A percentile compares a stretch with the other conserved stretches of the same genome.
Conservation (phyloP, 371 early-diverging fungal species). For the Mortierella sp. region DNA sequence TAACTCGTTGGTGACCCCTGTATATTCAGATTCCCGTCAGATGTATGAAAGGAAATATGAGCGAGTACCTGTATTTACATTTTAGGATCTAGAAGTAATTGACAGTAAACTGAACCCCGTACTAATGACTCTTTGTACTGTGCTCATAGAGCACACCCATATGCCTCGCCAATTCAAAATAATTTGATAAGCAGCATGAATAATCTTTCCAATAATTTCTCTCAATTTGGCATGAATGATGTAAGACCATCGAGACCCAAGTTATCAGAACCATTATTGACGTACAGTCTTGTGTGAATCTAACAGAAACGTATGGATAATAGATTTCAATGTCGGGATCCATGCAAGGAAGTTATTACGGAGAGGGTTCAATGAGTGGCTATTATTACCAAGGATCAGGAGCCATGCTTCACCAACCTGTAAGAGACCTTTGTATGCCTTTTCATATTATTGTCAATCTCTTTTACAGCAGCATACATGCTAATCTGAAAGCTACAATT, state of each 20-base stretch:
- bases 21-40: constrained; percentile 16
- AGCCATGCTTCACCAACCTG: constrained; percentile 54
- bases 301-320: not conserved
- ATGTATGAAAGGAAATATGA: constrained; percentile 6
- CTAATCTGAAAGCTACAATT: constrained; percentile 27
- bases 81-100: not conserved
- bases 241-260: constrained; percentile 18
- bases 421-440: constrained; percentile 11
- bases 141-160: constrained; percentile 34
- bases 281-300: not conserved
- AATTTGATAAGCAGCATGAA: constrained; percentile 31
- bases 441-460: not conserved
- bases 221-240: constrained; percentile 46
- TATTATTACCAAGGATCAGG: constrained; percentile 51
- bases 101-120: not conserved
- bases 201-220: constrained; percentile 36
- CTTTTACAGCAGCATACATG: not conserved
- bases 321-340: constrained; percentile 43
- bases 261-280: not conserved
- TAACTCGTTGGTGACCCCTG: constrained; percentile 3
- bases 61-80: not conserved
- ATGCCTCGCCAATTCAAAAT: constrained; percentile 36
- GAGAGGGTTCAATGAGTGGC: constrained; percentile 33
- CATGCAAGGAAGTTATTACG: constrained; percentile 41
- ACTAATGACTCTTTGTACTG: not conserved